Evolutionary conservation across 805 yeast genomes (phyloP).

Genomic region (Yarrowia divulgata): DNA sequence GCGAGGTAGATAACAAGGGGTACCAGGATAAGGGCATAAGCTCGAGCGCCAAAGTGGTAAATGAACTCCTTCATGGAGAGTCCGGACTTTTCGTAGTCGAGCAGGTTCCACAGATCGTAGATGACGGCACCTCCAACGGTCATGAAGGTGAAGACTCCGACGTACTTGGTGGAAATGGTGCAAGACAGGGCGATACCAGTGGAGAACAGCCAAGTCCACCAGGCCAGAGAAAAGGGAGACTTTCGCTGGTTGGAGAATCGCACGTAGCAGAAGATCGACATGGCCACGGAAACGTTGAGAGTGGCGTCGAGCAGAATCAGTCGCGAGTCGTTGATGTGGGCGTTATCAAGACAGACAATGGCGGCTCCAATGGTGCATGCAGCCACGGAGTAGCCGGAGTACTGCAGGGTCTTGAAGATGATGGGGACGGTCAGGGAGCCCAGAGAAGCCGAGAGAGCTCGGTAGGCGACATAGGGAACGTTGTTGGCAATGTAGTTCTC

Average conservation of each 20-base stretch:
- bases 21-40: slow-evolving; percentile 70
- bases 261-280: slow-evolving; percentile 77
- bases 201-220: slow-evolving; percentile 88
- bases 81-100: slow-evolving; percentile 70
- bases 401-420: slow-evolving; percentile 84
- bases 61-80: slow-evolving; percentile 59
- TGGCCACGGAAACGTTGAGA: slow-evolving; percentile 80
- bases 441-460: slow-evolving; percentile 78
- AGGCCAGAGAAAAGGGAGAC: slow-evolving; percentile 67
- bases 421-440: slow-evolving; percentile 85
- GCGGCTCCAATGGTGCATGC: slow-evolving; percentile 80
- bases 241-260: slow-evolving; percentile 75
- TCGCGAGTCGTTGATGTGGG: slow-evolving; percentile 89
- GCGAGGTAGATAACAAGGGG: slow-evolving; percentile 84
- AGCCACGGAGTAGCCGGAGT: slow-evolving; percentile 77
- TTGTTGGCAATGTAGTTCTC: slow-evolving; percentile 76
- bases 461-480: slow-evolving; percentile 85
- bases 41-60: slow-evolving; percentile 78
- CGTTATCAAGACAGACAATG: slow-evolving; percentile 84
- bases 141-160: slow-evolving; percentile 89
- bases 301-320: slow-evolving; percentile 92
- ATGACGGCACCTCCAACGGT: slow-evolving; percentile 87
- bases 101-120: slow-evolving; percentile 85
- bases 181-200: slow-evolving; percentile 90
- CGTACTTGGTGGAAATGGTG: slow-evolving; percentile 94